Conservation (phyloP, 352 stramenopile species). For the Thalassiosira livingstoniorum region DNA sequence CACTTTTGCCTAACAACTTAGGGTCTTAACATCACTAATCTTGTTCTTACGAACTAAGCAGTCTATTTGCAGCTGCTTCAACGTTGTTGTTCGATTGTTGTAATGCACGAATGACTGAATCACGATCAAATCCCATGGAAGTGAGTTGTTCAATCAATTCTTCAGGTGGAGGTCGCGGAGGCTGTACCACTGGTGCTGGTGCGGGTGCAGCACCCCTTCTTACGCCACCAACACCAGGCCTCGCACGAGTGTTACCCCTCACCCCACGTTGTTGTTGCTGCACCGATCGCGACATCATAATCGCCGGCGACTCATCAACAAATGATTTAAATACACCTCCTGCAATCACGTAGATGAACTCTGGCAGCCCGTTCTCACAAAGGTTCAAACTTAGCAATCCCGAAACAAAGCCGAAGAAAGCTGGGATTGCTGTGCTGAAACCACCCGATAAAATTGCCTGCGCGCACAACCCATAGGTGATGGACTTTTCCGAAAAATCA, state of each 20-base stretch:
- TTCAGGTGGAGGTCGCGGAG: slow-evolving; percentile 43
- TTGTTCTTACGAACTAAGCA: slow-evolving; percentile 37
- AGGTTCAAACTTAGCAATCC: slow-evolving; percentile 34
- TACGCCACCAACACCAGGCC: slow-evolving; percentile 5
- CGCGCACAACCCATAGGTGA: slow-evolving; percentile 59
- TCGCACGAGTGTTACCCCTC: slow-evolving; percentile 18
- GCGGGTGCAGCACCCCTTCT: not conserved
- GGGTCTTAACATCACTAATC: too few species aligned
- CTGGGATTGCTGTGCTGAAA: slow-evolving; percentile 37
- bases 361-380: slow-evolving; percentile 41
- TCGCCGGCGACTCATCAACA: slow-evolving; percentile 46
- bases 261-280: slow-evolving; percentile 23
- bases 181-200: slow-evolving; percentile 5
- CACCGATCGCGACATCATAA: slow-evolving; percentile 52
- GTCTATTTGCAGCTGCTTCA: slow-evolving; percentile 69
- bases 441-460: slow-evolving; percentile 62
- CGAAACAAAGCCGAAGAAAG: slow-evolving; percentile 46
- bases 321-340: slow-evolving; percentile 28
- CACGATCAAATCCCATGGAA: slow-evolving; percentile 73
- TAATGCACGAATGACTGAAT: slow-evolving; percentile 65
- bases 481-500: slow-evolving; percentile 73
- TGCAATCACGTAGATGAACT: slow-evolving; percentile 37
- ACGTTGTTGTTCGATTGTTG: slow-evolving; percentile 67
- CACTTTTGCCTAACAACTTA: too few species aligned
- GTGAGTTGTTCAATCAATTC: slow-evolving; percentile 58